phyloP scores from a whole-genome alignment of 495 filamentous ascomycete species.

The Podospora pseudoanserina region DNA sequence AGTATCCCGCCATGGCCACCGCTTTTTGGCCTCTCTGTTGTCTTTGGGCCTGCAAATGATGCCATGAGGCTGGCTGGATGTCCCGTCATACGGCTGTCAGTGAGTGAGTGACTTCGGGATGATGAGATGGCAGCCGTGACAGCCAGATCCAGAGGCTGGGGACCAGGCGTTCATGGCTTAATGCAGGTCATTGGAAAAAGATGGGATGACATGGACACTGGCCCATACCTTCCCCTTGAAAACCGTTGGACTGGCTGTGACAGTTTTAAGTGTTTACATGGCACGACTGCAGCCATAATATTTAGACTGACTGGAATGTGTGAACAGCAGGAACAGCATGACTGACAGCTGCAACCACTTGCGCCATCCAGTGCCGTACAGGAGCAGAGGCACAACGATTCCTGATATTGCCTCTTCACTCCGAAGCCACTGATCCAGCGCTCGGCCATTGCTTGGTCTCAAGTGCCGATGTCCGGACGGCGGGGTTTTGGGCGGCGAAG shows the following conservation, averaged over 20 bases:
- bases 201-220: not conserved
- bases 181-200: not conserved
- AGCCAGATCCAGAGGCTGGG: not conserved
- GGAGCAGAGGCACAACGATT: not conserved
- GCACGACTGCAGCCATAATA: slow-evolving; percentile 7
- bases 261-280: slow-evolving; percentile 5
- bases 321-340: not conserved
- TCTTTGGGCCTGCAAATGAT: too few relatives aligned
- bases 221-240: not conserved
- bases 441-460: not conserved
- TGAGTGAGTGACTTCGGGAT: not conserved
- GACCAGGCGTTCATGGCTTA: not conserved
- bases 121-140: slow-evolving; percentile 6
- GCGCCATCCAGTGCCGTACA: not conserved
- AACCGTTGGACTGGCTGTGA: not conserved
- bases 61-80: not conserved
- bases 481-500: not conserved
- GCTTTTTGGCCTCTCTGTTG: not conserved
- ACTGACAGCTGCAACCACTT: slow-evolving; percentile 1
- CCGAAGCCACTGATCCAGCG: slow-evolving; percentile 8
- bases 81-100: not conserved
- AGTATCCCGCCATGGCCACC: not conserved
- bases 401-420: not conserved
- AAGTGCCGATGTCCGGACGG: slow-evolving; percentile 7
- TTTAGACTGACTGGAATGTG: not conserved